Evolutionary conservation across 768 basidiomycete species (phyloP), one percentile per base, ranked within the genome.

Genomic region (Hortiboletus campestris): DNA sequence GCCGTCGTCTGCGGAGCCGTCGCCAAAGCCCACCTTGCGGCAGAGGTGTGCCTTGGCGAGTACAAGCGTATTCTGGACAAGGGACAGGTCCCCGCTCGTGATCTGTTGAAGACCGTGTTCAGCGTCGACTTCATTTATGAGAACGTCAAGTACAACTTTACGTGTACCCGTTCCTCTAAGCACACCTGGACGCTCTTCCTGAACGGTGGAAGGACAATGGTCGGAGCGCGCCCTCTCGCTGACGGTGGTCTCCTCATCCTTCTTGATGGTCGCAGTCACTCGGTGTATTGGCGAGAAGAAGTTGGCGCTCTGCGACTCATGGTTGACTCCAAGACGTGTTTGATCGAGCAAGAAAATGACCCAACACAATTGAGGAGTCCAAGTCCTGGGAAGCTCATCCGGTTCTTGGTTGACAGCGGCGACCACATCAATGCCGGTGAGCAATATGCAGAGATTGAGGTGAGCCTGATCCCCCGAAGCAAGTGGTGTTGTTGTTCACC

Each of bases 261-360:
- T 29, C 80, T 99, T 56, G 91, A 95, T 65, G 96, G 93, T 53
- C 89, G 89, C 68, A 95, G 94, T 71, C 97, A 99, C 74, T 95
- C 97, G 22, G 81, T 97, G 49, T 99, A 99, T 74, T 98, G 93
- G 94, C 82, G 93, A 51, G 97, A 98, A 72, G 97, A 99, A 76
- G 97, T 98, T 51, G 97, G 94, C 52, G 91, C 93, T 10, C 77
- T 94, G 62, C 78, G 91, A 61, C 71, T 98, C 67, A 93, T 94
- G 86, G 88, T 99, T 56, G 96, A 99, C 74, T 83, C 94, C 50
- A 96, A 98, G 81, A 99, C 97, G 16, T 97, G 95, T 71, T 80
- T 98, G 75, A 94, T 99, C 63, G 97, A 98, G 73, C 95, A 98
- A 75, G 97, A 99, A 80, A 98, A 98, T 64, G 97, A 99, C 67